Conservation (phyloP, 768 basidiomycete species). For the Crassisporium funariophilum region DNA sequence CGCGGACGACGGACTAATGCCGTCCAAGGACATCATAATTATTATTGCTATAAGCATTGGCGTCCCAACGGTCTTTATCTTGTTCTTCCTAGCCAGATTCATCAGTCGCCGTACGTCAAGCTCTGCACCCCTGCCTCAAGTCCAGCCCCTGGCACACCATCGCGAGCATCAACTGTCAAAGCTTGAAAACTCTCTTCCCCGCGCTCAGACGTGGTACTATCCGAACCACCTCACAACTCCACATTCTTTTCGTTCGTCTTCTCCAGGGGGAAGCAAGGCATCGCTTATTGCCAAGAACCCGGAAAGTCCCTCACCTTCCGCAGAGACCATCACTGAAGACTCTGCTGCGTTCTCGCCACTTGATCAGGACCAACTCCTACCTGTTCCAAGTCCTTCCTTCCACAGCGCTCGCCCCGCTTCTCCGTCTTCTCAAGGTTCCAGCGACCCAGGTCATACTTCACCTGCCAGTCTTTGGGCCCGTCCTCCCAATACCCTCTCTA, state of each 20-base stretch:
- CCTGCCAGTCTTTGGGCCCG: too few relatives aligned
- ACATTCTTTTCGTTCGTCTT: slow-evolving; percentile 15
- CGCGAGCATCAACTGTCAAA: slow-evolving; percentile 53
- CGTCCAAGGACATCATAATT: slow-evolving; percentile 46
- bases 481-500: too few relatives aligned
- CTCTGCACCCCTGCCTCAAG: slow-evolving; percentile 58
- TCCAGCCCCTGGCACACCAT: slow-evolving; percentile 65
- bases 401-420: slow-evolving; percentile 28
- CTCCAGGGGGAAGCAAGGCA: slow-evolving; percentile 31
- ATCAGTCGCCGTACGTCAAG: slow-evolving; percentile 32
- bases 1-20: slow-evolving; percentile 16
- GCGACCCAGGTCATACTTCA: slow-evolving; percentile 12
- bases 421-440: slow-evolving; percentile 28
- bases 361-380: slow-evolving; percentile 21
- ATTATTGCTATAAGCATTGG: slow-evolving; percentile 49
- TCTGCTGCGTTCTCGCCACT: slow-evolving; percentile 8
- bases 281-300: slow-evolving; percentile 31
- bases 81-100: slow-evolving; percentile 39
- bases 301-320: slow-evolving; percentile 10
- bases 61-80: slow-evolving; percentile 40
- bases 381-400: slow-evolving; percentile 26
- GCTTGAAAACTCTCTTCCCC: slow-evolving; percentile 27
- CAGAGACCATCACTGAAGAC: slow-evolving; percentile 7
- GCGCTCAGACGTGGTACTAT: slow-evolving; percentile 22
- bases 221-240: slow-evolving; percentile 24